Evolutionary conservation across 306 rosid genomes (phyloP).

Genomic region (Dryas octopetala): DNA sequence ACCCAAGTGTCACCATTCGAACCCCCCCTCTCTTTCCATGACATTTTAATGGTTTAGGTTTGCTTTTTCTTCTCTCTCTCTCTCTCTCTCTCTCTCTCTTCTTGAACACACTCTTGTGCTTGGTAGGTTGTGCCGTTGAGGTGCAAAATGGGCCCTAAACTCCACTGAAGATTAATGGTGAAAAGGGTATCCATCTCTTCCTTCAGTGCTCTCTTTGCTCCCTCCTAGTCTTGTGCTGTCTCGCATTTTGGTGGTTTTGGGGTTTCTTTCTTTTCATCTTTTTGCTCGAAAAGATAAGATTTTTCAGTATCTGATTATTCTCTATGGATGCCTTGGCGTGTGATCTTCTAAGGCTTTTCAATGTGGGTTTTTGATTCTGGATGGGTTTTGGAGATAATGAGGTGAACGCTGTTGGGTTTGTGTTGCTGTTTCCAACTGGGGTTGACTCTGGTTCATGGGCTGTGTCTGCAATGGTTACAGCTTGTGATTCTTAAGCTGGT

Average conservation of each 20-base stretch:
- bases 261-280: slow-evolving; percentile 17
- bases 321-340: slow-evolving; percentile 16
- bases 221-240: slow-evolving; percentile 50
- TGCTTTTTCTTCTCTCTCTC: slow-evolving; percentile 22
- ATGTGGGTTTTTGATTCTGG: slow-evolving; percentile 28
- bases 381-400: slow-evolving; percentile 34
- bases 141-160: slow-evolving; percentile 64
- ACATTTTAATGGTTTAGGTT: slow-evolving; percentile 57
- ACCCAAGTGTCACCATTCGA: slow-evolving; percentile 48
- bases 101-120: slow-evolving; percentile 60
- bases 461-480: slow-evolving; percentile 13
- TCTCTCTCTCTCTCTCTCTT: slow-evolving; percentile 28
- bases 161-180: slow-evolving; percentile 66
- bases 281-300: slow-evolving; percentile 31
- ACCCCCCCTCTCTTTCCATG: slow-evolving; percentile 20
- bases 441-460: slow-evolving; percentile 20
- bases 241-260: slow-evolving; percentile 42
- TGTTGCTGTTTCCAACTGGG: slow-evolving; percentile 17
- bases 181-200: slow-evolving; percentile 50
- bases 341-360: slow-evolving; percentile 29
- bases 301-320: slow-evolving; percentile 34
- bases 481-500: slow-evolving; percentile 20
- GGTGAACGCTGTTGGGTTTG: slow-evolving; percentile 25
- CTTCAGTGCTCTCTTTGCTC: slow-evolving; percentile 49
- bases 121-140: slow-evolving; percentile 73